Conservation (phyloP, 2,329 filamentous ascomycete genomes). For the Penicillium italicum region DNA sequence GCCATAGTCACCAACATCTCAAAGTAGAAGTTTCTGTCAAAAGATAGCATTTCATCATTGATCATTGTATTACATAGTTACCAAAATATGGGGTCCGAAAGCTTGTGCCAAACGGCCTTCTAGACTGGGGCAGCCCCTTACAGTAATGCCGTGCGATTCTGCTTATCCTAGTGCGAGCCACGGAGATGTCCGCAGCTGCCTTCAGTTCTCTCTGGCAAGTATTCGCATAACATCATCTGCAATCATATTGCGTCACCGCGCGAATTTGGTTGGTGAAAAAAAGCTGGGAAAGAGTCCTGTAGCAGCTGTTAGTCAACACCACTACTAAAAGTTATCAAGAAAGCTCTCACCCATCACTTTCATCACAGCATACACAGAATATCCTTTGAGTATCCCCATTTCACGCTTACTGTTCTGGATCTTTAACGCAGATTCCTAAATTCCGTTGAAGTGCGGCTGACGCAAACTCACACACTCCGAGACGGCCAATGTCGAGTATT, state of each 20-base stretch:
- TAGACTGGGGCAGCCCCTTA: background rate
- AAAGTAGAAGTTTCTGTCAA: background rate
- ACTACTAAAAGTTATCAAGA: background rate
- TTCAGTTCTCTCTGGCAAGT: background rate
- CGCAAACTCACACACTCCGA: constrained; percentile 35
- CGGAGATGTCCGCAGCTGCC: background rate
- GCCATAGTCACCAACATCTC: background rate
- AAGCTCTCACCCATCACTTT: constrained; percentile 34
- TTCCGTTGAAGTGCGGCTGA: constrained; percentile 32
- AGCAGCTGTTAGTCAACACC: constrained; percentile 1
- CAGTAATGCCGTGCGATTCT: background rate
- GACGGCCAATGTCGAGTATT: constrained; percentile 32
- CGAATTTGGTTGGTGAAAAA: constrained; percentile 12
- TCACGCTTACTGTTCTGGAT: constrained; percentile 37
- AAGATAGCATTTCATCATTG: background rate
- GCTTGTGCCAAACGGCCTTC: no score
- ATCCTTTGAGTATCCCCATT: constrained; percentile 36
- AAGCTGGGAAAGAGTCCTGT: constrained; percentile 26
- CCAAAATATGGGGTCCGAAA: background rate
- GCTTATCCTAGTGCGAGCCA: background rate
- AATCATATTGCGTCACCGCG: constrained; percentile 13
- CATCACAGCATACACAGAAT: constrained; percentile 35
- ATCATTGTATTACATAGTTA: background rate
- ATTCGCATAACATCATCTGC: constrained; percentile 13
- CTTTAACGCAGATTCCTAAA: constrained; percentile 32